phyloP scores from a whole-genome alignment of 805 yeast species.

The Lipomyces orientalis region DNA sequence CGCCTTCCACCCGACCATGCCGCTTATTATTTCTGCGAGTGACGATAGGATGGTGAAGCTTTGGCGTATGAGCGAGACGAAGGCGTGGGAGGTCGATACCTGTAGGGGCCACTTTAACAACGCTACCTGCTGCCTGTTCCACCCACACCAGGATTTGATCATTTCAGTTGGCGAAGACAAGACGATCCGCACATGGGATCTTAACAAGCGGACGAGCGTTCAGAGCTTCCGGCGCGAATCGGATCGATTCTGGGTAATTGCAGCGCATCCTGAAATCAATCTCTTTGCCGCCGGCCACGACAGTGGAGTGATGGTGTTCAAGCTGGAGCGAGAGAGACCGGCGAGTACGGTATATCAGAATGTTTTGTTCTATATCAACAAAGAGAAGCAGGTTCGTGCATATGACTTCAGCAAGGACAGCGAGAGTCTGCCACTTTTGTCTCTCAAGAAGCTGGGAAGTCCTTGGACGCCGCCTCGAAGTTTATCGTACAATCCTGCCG shows the following conservation, averaged over 20 bases:
- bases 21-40: constrained; percentile 92
- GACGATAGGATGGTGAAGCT: constrained; percentile 94
- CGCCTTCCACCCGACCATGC: constrained; percentile 94
- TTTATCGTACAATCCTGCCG: constrained; percentile 90
- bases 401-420: constrained; percentile 71
- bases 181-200: constrained; percentile 95
- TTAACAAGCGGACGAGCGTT: constrained; percentile 89
- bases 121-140: constrained; percentile 87
- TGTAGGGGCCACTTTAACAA: constrained; percentile 97
- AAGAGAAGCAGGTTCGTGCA: constrained; percentile 83
- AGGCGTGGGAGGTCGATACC: constrained; percentile 99
- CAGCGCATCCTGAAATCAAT: constrained; percentile 87
- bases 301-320: constrained; percentile 96
- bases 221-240: constrained; percentile 92
- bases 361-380: constrained; percentile 74
- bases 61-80: constrained; percentile 97
- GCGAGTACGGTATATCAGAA: constrained; percentile 78
- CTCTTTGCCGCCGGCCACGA: constrained; percentile 95
- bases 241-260: constrained; percentile 93
- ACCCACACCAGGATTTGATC: constrained; percentile 90
- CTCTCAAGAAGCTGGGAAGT: constrained; percentile 82
- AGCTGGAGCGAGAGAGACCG: constrained; percentile 96
- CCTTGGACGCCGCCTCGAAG: constrained; percentile 85
- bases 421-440: constrained; percentile 75
- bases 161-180: constrained; percentile 95